Percentiles rank a stretch among this genome's conserved stretches.
Conservation (phyloP, 2,329 filamentous ascomycete species). For the Bipolaris victoriae region DNA sequence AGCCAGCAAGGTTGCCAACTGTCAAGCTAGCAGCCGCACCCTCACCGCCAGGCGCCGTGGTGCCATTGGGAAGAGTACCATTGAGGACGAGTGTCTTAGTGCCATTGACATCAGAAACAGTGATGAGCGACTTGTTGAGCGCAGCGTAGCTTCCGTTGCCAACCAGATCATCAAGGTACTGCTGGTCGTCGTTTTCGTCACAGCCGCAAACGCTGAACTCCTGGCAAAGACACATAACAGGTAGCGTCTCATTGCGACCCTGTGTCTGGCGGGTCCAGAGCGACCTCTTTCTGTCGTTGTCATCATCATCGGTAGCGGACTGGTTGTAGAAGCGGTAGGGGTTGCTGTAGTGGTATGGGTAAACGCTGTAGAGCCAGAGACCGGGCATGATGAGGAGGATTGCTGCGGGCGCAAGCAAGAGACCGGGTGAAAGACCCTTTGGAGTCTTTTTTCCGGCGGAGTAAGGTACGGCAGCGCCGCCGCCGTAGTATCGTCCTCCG, state of each 20-base stretch:
- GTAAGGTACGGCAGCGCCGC: slow-evolving; percentile 52
- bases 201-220: slow-evolving; percentile 67
- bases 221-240: slow-evolving; percentile 68
- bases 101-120: slow-evolving; percentile 67
- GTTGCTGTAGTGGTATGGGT: slow-evolving; percentile 65
- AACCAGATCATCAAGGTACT: slow-evolving; percentile 67
- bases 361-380: slow-evolving; percentile 68
- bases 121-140: slow-evolving; percentile 68
- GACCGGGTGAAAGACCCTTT: slow-evolving; percentile 58
- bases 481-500: slow-evolving; percentile 70
- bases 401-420: slow-evolving; percentile 56
- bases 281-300: slow-evolving; percentile 41
- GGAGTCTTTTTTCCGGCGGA: slow-evolving; percentile 50
- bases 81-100: slow-evolving; percentile 71
- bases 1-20: slow-evolving; percentile 45
- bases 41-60: slow-evolving; percentile 49
- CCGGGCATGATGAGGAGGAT: slow-evolving; percentile 66
- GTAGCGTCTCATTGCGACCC: slow-evolving; percentile 63
- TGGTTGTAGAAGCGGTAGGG: slow-evolving; percentile 61
- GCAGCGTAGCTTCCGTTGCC: slow-evolving; percentile 59
- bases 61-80: slow-evolving; percentile 72
- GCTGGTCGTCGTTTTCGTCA: slow-evolving; percentile 68
- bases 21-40: slow-evolving; percentile 29
- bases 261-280: slow-evolving; percentile 13
- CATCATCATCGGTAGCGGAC: slow-evolving; percentile 50